phyloP scores from a whole-genome alignment of 2,329 filamentous ascomycete species.

The Cryphonectria parasitica region DNA sequence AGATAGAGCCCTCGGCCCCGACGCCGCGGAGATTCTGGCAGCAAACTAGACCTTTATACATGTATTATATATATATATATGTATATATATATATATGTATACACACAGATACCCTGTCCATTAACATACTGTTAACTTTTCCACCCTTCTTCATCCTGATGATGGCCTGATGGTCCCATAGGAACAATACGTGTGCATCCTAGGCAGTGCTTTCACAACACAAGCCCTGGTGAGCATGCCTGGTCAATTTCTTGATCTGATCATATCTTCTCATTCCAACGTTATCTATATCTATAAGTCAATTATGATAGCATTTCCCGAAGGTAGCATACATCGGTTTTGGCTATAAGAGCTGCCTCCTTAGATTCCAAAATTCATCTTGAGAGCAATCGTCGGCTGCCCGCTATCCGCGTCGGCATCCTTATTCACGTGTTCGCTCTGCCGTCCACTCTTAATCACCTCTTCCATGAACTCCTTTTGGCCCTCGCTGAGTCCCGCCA shows the following conservation, averaged over 20 bases:
- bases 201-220: background rate
- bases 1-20: conserved; percentile 51
- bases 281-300: conserved; percentile 6
- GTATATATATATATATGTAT: conserved; percentile 6
- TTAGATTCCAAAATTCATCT: conserved; percentile 81
- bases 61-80: conserved; percentile 15
- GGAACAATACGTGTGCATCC: background rate
- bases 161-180: too few species aligned
- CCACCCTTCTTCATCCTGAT: background rate
- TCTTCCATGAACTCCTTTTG: conserved; percentile 81
- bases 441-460: conserved; percentile 70
- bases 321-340: background rate
- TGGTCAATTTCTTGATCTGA: background rate
- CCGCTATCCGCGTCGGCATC: conserved; percentile 48
- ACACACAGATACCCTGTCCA: conserved; percentile 26
- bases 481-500: conserved; percentile 69
- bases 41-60: conserved; percentile 49
- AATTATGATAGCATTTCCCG: background rate
- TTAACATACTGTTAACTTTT: conserved; percentile 2
- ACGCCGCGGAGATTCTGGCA: conserved; percentile 61
- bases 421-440: conserved; percentile 47
- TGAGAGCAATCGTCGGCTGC: conserved; percentile 85
- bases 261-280: conserved; percentile 9
- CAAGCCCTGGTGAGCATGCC: background rate
- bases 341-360: background rate